Percentiles rank a stretch among this genome's conserved stretches.
phyloP scores from a whole-genome alignment of 2,329 filamentous ascomycete species.

The Cladosporium oxysporum region DNA sequence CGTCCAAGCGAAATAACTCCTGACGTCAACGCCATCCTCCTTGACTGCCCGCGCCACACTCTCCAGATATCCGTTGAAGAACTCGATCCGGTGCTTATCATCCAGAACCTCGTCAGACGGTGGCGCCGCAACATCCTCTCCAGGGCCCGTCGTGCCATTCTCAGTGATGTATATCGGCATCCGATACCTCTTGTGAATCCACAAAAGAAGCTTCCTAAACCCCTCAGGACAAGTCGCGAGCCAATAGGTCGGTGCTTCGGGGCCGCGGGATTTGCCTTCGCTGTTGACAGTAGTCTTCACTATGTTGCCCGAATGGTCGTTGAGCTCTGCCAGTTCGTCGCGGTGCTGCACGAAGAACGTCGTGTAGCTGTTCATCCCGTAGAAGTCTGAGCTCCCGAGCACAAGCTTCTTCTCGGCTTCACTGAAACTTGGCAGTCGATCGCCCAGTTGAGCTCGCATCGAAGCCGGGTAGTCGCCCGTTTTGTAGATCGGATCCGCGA shows the following conservation, averaged over 20 bases:
- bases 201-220: slow-evolving; percentile 40
- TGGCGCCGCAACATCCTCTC: slow-evolving; percentile 38
- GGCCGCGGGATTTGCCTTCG: slow-evolving; percentile 37
- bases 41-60: not conserved
- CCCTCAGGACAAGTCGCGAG: not conserved
- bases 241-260: slow-evolving; percentile 36
- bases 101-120: not conserved
- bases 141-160: slow-evolving; percentile 46
- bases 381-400: slow-evolving; percentile 35
- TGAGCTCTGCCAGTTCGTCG: slow-evolving; percentile 39
- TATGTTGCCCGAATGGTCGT: slow-evolving; percentile 46
- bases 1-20: not conserved
- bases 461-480: slow-evolving; percentile 45
- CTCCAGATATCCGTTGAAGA: not conserved
- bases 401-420: slow-evolving; percentile 33
- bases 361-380: slow-evolving; percentile 43
- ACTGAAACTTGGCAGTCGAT: slow-evolving; percentile 36
- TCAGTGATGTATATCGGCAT: slow-evolving; percentile 48
- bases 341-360: slow-evolving; percentile 43
- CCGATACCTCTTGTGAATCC: slow-evolving; percentile 46
- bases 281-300: slow-evolving; percentile 42
- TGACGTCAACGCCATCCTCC: not conserved
- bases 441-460: slow-evolving; percentile 37
- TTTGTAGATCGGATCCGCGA: slow-evolving; percentile 43
- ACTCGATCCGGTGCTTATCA: not conserved